Percentiles rank a stretch among this genome's conserved stretches.
Evolutionary conservation across 768 basidiomycete species (phyloP).

Genomic region (Mycena pura): DNA sequence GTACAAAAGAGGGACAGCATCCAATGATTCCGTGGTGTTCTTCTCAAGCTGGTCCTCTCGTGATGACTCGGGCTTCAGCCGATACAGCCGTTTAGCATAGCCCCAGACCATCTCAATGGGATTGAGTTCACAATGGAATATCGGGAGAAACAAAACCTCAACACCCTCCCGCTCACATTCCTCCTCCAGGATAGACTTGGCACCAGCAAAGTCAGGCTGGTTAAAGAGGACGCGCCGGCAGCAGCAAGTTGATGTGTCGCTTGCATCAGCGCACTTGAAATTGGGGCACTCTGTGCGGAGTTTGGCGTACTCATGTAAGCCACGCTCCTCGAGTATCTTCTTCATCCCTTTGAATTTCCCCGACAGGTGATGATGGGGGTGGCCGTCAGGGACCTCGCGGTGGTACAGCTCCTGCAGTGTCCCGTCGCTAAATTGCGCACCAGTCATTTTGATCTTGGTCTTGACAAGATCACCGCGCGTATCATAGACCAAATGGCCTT

Average conservation of each 20-base stretch:
- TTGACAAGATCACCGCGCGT: background rate
- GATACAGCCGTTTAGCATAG: slow-evolving; percentile 23
- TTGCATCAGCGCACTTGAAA: slow-evolving; percentile 34
- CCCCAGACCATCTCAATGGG: slow-evolving; percentile 39
- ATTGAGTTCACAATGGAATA: slow-evolving; percentile 34
- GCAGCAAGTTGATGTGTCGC: slow-evolving; percentile 35
- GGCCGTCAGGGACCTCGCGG: no score
- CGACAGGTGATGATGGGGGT: no score
- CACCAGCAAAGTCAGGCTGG: slow-evolving; percentile 33
- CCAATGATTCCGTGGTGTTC: no score
- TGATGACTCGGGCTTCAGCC: background rate
- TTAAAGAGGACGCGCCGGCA: slow-evolving; percentile 28
- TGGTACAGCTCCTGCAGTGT: background rate
- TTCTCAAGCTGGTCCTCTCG: slow-evolving; percentile 33
- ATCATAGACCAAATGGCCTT: slow-evolving; percentile 3
- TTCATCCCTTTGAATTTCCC: slow-evolving; percentile 37
- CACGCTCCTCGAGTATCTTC: slow-evolving; percentile 22
- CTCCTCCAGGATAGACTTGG: slow-evolving; percentile 30
- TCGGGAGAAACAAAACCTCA: slow-evolving; percentile 24
- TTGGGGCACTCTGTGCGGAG: slow-evolving; percentile 10
- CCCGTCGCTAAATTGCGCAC: slow-evolving; percentile 15
- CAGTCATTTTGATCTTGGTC: slow-evolving; percentile 23
- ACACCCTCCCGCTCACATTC: slow-evolving; percentile 23
- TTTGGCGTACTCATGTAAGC: no score
- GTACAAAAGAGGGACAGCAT: no score